These are phyloP conservation scores for Dendrocalamus latiflorus DNA, from an alignment of 202 grass and related monocot genomes.

Conservation along the genomic window DNA sequence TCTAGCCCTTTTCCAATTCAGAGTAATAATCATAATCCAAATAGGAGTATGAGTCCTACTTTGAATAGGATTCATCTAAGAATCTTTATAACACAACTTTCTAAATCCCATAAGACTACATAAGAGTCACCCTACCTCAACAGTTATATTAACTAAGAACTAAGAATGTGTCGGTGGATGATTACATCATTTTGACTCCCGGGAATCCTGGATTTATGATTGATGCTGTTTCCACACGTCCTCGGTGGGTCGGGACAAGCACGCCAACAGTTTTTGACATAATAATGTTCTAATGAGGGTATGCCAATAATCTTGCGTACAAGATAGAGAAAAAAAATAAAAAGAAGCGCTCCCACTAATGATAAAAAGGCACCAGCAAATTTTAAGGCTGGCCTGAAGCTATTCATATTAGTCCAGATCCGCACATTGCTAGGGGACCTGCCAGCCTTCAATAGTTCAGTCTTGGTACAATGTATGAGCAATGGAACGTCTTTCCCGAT, in stretches of 20 bases:
- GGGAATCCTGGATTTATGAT: slow-evolving; percentile 9
- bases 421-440: slow-evolving; percentile 14
- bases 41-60: too few relatives aligned
- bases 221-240: slow-evolving; percentile 22
- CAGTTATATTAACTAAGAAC: slow-evolving; percentile 5
- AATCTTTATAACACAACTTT: too few relatives aligned
- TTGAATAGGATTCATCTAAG: too few relatives aligned
- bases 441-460: slow-evolving; percentile 8
- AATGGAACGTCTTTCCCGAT: background rate
- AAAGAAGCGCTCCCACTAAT: slow-evolving; percentile 3
- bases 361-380: slow-evolving; percentile 12
- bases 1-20: too few relatives aligned
- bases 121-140: too few relatives aligned
- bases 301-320: slow-evolving; percentile 32
- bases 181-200: slow-evolving; percentile 33
- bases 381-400: background rate
- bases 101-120: too few relatives aligned
- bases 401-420: slow-evolving; percentile 5
- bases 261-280: slow-evolving; percentile 19
- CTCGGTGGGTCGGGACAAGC: background rate
- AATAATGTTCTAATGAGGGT: slow-evolving; percentile 42
- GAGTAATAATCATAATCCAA: too few relatives aligned
- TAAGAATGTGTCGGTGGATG: slow-evolving; percentile 25
- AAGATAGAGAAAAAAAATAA: background rate
- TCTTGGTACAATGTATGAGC: background rate